Percentiles rank a stretch among this genome's conserved stretches.
Evolutionary conservation across 2,329 filamentous ascomycete species (phyloP).

Genomic region (Graphiopsis chlorocephala): DNA sequence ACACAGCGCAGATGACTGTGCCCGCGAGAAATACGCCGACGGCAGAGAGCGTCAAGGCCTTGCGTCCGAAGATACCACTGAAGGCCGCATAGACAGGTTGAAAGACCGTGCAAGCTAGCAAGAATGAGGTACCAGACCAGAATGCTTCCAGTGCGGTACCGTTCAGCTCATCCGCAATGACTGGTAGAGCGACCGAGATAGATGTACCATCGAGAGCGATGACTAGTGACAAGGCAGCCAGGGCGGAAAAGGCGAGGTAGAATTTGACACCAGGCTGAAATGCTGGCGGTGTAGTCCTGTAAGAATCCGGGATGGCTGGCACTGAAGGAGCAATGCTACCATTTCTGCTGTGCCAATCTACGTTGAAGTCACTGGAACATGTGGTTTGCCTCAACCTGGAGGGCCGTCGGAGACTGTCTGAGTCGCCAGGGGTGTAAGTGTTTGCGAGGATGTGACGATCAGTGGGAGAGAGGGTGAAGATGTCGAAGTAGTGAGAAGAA

Average conservation of each 20-base stretch:
- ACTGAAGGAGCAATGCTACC: background rate
- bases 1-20: slow-evolving; percentile 44
- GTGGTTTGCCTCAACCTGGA: background rate
- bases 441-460: background rate
- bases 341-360: background rate
- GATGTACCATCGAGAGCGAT: background rate
- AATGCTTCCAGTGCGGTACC: slow-evolving; percentile 41
- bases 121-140: slow-evolving; percentile 52
- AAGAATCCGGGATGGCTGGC: background rate
- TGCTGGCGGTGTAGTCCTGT: background rate
- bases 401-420: background rate
- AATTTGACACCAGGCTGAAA: background rate
- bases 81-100: slow-evolving; percentile 44
- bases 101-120: slow-evolving; percentile 44
- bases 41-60: slow-evolving; percentile 40
- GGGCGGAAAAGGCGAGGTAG: background rate
- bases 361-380: background rate
- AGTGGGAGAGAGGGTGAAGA: background rate
- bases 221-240: background rate
- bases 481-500: background rate
- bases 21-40: slow-evolving; percentile 48
- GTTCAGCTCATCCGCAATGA: slow-evolving; percentile 29
- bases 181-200: background rate
- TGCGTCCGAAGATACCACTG: slow-evolving; percentile 50
- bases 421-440: background rate